These are phyloP conservation scores for Amanita polypyramis DNA, from an alignment of 768 basidiomycete genomes.

Conservation along the genomic window DNA sequence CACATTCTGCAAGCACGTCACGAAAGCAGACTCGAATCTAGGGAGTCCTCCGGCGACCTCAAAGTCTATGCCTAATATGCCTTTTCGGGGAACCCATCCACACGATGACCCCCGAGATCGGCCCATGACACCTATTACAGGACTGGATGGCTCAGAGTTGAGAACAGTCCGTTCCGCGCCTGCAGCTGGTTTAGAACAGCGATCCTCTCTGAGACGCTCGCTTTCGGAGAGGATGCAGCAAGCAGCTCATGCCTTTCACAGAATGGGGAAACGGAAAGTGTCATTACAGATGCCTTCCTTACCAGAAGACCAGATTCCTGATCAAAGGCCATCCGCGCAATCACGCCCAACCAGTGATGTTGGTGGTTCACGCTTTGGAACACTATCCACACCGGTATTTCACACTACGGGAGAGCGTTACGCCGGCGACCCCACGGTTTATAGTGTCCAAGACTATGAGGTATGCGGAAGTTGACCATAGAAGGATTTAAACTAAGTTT, in stretches of 20 bases:
- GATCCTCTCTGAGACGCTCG: slow-evolving; percentile 10
- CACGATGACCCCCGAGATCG: background rate
- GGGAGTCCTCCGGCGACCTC: slow-evolving; percentile 9
- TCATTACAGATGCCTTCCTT: background rate
- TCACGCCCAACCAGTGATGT: slow-evolving; percentile 20
- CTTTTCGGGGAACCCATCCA: background rate
- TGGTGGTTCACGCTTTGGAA: slow-evolving; percentile 23
- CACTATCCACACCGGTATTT: slow-evolving; percentile 8
- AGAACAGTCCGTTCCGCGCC: background rate
- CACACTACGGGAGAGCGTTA: slow-evolving; percentile 16
- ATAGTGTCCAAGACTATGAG: slow-evolving; percentile 27
- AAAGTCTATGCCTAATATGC: slow-evolving; percentile 8
- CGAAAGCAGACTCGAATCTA: slow-evolving; percentile 28
- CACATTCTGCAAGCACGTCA: slow-evolving; percentile 56
- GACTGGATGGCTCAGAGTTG: background rate
- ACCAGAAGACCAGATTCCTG: background rate
- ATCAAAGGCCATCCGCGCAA: slow-evolving; percentile 8
- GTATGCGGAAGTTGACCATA: slow-evolving; percentile 19
- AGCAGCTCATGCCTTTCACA: slow-evolving; percentile 9
- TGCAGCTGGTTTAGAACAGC: background rate
- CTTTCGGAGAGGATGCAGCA: slow-evolving; percentile 13
- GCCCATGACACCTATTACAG: background rate
- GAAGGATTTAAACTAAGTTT: background rate
- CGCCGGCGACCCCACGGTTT: slow-evolving; percentile 58
- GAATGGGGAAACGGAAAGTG: background rate